phyloP scores from a whole-genome alignment of 2,329 filamentous ascomycete genomes.

The Arthrobotrys pseudoclavata region DNA sequence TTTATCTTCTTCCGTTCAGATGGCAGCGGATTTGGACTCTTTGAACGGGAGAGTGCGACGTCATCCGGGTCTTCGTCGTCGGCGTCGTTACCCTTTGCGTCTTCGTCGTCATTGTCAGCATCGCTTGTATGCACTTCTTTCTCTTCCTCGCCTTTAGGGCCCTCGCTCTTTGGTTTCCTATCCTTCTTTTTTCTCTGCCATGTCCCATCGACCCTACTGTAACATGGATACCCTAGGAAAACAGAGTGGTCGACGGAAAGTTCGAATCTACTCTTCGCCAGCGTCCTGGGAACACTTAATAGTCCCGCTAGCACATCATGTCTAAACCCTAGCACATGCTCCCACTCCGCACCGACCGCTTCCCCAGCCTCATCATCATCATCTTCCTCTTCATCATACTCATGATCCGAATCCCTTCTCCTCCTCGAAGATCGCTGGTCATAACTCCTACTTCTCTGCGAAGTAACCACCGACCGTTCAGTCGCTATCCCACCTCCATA shows the following conservation, averaged over 20 bases:
- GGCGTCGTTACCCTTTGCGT: conserved; percentile 64
- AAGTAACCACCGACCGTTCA: conserved; percentile 60
- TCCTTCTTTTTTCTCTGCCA: conserved; percentile 78
- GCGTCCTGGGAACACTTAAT: conserved; percentile 79
- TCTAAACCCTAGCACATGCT: conserved; percentile 79
- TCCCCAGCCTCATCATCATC: conserved; percentile 71
- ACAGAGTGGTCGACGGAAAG: conserved; percentile 83
- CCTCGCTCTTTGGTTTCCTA: conserved; percentile 62
- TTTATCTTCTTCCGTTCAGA: conserved; percentile 70
- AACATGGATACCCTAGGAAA: conserved; percentile 86
- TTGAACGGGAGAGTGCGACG: conserved; percentile 63
- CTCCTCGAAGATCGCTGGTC: conserved; percentile 54
- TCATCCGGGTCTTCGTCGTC: conserved; percentile 64
- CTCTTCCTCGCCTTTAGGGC: conserved; percentile 13
- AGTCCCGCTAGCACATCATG: conserved; percentile 85
- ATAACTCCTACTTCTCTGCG: conserved; percentile 57
- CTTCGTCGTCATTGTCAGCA: conserved; percentile 65
- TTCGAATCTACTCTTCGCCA: conserved; percentile 86
- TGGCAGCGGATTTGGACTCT: conserved; percentile 66
- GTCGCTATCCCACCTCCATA: conserved; percentile 53
- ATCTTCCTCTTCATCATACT: conserved; percentile 65
- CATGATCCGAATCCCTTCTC: conserved; percentile 62
- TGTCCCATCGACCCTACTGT: conserved; percentile 81
- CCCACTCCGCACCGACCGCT: conserved; percentile 69
- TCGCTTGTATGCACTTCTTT: conserved; percentile 65